Evolutionary conservation across 805 yeast genomes (phyloP).

Genomic region (Teunomyces panamensis): DNA sequence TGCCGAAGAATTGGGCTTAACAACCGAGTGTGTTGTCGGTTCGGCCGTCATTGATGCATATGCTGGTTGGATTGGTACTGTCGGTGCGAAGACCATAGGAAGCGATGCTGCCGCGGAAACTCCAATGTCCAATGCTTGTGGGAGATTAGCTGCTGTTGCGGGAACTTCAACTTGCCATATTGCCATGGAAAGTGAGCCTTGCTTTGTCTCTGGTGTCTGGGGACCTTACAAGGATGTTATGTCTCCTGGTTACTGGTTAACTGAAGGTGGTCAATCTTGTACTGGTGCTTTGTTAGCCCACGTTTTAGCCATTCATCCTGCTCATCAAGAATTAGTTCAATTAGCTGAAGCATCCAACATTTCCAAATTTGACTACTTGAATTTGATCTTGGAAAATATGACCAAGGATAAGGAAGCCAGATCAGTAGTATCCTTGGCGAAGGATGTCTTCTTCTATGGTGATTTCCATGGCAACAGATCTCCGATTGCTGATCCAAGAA

Average conservation of each 20-base stretch:
- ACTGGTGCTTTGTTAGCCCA: conserved; percentile 94
- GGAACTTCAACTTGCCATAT: conserved; percentile 98
- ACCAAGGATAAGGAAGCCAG: conserved; percentile 55
- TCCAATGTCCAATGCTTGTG: conserved; percentile 62
- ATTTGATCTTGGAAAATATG: conserved; percentile 68
- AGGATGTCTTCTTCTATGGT: conserved; percentile 87
- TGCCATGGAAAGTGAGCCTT: conserved; percentile 77
- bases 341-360: conserved; percentile 65
- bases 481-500: conserved; percentile 93
- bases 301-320: conserved; percentile 85
- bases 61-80: conserved; percentile 99
- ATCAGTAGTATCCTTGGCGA: conserved; percentile 77
- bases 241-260: conserved; percentile 89
- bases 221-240: conserved; percentile 95
- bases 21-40: conserved; percentile 79
- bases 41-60: conserved; percentile 97
- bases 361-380: conserved; percentile 80
- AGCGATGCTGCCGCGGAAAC: conserved; percentile 35
- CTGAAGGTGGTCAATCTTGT: conserved; percentile 99
- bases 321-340: conserved; percentile 66
- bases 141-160: conserved; percentile 95
- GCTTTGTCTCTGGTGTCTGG: conserved; percentile 97
- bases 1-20: conserved; percentile 81
- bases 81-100: conserved; percentile 69
- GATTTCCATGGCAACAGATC: conserved; percentile 96